Conservation (phyloP, 1,284 basidiomycete species). For the Trametes hirsuta region DNA sequence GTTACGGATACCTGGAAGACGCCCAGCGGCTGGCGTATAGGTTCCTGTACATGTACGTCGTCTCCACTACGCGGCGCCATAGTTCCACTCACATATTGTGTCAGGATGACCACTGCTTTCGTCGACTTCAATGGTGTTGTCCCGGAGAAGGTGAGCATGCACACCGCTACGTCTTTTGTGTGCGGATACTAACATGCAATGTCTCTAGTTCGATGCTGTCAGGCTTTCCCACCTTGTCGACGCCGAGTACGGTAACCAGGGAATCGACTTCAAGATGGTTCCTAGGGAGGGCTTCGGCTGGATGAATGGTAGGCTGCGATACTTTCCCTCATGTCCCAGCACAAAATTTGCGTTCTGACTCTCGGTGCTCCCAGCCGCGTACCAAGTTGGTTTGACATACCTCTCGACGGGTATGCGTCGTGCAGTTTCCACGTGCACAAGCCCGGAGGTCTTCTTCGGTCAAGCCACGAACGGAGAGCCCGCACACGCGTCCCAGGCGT, state of each 20-base stretch:
- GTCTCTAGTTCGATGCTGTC: slow-evolving; percentile 87
- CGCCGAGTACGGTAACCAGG: slow-evolving; percentile 99
- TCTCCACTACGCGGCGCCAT: not conserved
- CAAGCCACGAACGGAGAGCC: slow-evolving; percentile 42
- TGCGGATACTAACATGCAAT: not conserved
- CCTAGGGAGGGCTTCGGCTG: slow-evolving; percentile 97
- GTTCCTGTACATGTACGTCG: slow-evolving; percentile 91
- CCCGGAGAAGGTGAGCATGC: slow-evolving; percentile 80
- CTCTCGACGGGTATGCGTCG: slow-evolving; percentile 92
- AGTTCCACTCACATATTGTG: not conserved
- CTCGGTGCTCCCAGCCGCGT: slow-evolving; percentile 63
- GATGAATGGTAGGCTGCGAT: slow-evolving; percentile 78
- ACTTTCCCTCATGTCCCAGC: not conserved
- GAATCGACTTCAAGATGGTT: slow-evolving; percentile 95
- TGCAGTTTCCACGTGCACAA: slow-evolving; percentile 91
- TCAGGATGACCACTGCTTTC: slow-evolving; percentile 88
- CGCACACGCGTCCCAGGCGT: slow-evolving; percentile 28
- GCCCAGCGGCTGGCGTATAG: slow-evolving; percentile 93
- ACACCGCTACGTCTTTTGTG: not conserved
- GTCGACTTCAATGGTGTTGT: slow-evolving; percentile 98
- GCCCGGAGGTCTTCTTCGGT: slow-evolving; percentile 88
- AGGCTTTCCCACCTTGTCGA: slow-evolving; percentile 94
- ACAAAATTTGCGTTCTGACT: slow-evolving; percentile 2
- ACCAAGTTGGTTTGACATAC: slow-evolving; percentile 95
- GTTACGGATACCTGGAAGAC: slow-evolving; percentile 94